Conservation (phyloP, 1,284 basidiomycete genomes). For the Cystobasidium slooffiae region DNA sequence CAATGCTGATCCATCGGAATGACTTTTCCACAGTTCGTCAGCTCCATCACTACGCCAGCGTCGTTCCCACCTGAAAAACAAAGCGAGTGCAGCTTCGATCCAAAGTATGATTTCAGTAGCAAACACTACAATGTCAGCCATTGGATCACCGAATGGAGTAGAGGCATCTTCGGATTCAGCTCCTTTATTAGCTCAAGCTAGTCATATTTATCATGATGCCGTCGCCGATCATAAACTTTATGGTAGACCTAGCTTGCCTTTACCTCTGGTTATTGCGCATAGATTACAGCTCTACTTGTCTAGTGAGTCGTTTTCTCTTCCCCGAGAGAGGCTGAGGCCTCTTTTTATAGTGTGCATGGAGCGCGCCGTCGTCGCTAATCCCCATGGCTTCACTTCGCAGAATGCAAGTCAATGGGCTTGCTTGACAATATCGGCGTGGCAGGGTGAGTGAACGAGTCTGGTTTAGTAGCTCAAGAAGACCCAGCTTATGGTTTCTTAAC, state of each 20-base stretch:
- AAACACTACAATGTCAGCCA: background rate
- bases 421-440: conserved; percentile 53
- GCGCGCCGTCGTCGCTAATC: background rate
- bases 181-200: conserved; percentile 31
- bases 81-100: conserved; percentile 29
- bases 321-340: no score
- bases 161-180: conserved; percentile 6
- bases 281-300: conserved; percentile 53
- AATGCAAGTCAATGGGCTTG: conserved; percentile 47
- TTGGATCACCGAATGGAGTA: background rate
- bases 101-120: conserved; percentile 18
- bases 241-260: conserved; percentile 50
- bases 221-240: conserved; percentile 50
- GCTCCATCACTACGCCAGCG: background rate
- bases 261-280: conserved; percentile 54
- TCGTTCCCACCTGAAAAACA: conserved; percentile 9
- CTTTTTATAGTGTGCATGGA: no score
- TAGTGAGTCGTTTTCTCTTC: conserved; percentile 29
- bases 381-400: background rate
- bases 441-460: conserved; percentile 29
- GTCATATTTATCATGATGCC: conserved; percentile 27
- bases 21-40: background rate
- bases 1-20: background rate
- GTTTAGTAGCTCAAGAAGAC: background rate
- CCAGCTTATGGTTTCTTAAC: background rate